Base-by-base conservation (phyloP, 78 protist species). In the Dictyostelium firmibasis region DNA sequence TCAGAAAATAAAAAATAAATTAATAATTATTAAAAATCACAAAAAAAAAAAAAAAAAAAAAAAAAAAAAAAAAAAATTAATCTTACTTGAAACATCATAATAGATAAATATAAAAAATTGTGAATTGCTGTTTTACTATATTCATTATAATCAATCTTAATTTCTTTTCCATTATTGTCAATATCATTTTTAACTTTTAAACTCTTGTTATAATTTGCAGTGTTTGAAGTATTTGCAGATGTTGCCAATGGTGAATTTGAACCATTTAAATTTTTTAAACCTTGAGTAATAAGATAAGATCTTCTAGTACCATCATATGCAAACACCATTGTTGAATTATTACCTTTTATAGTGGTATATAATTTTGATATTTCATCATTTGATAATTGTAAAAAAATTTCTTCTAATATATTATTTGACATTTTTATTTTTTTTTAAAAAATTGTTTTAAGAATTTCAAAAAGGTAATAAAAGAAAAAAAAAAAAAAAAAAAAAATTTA, bases 261-360 rank as follows among this genome's bases (percentile, higher is more conserved):
- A 67, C 3, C 35, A 3, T 67, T 67, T 67, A 67, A 67, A 27
- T 67, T 67, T n/a, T 85, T 85, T 20, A 85, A 23, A 29, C 92
- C 92, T 20, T 86, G 70, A 14, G 79, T 29, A 11, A 86, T 77
- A 2, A 86, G 62, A 25, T 27, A 81, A 0, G 84, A 74, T 77
- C 92, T 86, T 86, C 92, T 74, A n/a, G 92, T 86, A 36, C 92
- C 92, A 76, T 86, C 92, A 76, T 86, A 86, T n/a, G 92, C 92
- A 38, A 50, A 86, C 11, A 86, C 92, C 43, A 86, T 36, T 23
- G 92, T 60, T 16, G 76, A 76, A 3, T 36, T 23, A 16, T 62
- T 36, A 6, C 25, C 9, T 60, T 18, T 14, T 8, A 85, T 78
- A 7, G 74, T 85, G n/a, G n/a, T n/a, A n/a, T n/a, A n/a, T n/a